These are phyloP conservation scores for Suhomyces taliae DNA, from an alignment of 1,139 yeast species.

Conservation along the genomic window DNA sequence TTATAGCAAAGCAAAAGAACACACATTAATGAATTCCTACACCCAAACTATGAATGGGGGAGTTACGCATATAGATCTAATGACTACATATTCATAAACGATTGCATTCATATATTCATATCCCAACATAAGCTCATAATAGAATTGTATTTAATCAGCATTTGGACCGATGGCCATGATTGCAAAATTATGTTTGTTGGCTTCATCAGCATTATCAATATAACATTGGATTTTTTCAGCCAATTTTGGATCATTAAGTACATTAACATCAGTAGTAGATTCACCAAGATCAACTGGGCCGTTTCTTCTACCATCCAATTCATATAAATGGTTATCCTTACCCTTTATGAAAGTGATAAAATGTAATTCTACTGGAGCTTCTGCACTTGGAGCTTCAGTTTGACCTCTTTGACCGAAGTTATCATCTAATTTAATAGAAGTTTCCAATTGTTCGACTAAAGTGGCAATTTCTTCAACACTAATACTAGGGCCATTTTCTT, in stretches of 20 bases:
- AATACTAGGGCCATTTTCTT: slow-evolving; percentile 1
- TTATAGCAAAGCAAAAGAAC: neutral
- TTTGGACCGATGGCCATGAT: slow-evolving; percentile 65
- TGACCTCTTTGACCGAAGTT: slow-evolving; percentile 68
- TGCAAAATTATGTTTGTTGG: slow-evolving; percentile 61
- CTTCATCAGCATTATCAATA: slow-evolving; percentile 60
- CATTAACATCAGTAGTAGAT: slow-evolving; percentile 37
- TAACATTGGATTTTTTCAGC: slow-evolving; percentile 61
- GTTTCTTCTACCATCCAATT: slow-evolving; percentile 83
- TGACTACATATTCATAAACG: neutral
- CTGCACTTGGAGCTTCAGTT: slow-evolving; percentile 76
- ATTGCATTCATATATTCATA: neutral
- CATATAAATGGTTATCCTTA: slow-evolving; percentile 62
- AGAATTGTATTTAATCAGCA: slow-evolving; percentile 1
- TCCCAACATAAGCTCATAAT: neutral
- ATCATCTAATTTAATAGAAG: slow-evolving; percentile 47
- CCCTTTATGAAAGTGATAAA: slow-evolving; percentile 73
- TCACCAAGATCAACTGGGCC: slow-evolving; percentile 73
- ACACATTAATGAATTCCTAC: too few relatives aligned
- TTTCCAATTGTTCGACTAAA: slow-evolving; percentile 56
- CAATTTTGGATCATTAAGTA: slow-evolving; percentile 55
- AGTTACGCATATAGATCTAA: neutral
- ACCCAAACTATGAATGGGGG: too few relatives aligned
- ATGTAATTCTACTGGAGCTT: slow-evolving; percentile 66
- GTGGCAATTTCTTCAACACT: slow-evolving; percentile 31